phyloP scores from a whole-genome alignment of 2,329 filamentous ascomycete genomes.

The Diplodia seriata region DNA sequence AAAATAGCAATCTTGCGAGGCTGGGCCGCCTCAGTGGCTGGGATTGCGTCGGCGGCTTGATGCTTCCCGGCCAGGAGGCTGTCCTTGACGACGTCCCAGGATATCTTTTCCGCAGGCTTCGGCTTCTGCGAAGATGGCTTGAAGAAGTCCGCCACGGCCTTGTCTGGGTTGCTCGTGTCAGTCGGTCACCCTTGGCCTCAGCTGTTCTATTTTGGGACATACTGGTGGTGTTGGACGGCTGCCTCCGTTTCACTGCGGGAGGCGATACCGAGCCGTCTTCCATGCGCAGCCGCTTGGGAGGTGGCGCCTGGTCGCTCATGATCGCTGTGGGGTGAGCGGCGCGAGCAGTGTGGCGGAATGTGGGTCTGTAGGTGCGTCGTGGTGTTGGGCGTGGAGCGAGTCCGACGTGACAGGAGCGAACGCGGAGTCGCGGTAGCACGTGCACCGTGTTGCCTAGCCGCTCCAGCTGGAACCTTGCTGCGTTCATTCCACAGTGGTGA shows the following conservation, averaged over 20 bases:
- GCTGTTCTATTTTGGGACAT: constrained; percentile 34
- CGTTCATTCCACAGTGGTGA: constrained; percentile 1
- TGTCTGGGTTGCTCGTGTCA: constrained; percentile 56
- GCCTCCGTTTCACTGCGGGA: constrained; percentile 62
- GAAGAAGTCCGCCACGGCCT: constrained; percentile 82
- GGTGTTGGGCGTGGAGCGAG: constrained; percentile 4
- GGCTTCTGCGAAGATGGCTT: constrained; percentile 86
- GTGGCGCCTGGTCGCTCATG: constrained; percentile 27
- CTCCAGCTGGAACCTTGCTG: neutral
- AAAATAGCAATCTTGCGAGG: constrained; percentile 47
- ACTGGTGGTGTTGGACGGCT: constrained; percentile 63
- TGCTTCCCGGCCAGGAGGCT: constrained; percentile 81
- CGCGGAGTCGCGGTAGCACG: constrained; percentile 45
- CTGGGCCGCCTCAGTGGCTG: constrained; percentile 33
- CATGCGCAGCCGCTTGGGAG: constrained; percentile 48
- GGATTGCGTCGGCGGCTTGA: constrained; percentile 48
- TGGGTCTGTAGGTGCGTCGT: neutral
- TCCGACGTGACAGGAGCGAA: constrained; percentile 29
- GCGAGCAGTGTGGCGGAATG: neutral
- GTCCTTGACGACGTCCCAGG: constrained; percentile 71
- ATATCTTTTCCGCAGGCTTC: constrained; percentile 77
- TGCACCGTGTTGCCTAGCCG: constrained; percentile 35
- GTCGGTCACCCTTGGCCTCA: neutral
- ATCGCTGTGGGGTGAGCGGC: neutral
- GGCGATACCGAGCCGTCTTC: constrained; percentile 61